A percentile compares a stretch with the other conserved stretches of the same genome.
Evolutionary conservation across 345 rosid species (phyloP).

Genomic region (Aquilaria yunnanensis): DNA sequence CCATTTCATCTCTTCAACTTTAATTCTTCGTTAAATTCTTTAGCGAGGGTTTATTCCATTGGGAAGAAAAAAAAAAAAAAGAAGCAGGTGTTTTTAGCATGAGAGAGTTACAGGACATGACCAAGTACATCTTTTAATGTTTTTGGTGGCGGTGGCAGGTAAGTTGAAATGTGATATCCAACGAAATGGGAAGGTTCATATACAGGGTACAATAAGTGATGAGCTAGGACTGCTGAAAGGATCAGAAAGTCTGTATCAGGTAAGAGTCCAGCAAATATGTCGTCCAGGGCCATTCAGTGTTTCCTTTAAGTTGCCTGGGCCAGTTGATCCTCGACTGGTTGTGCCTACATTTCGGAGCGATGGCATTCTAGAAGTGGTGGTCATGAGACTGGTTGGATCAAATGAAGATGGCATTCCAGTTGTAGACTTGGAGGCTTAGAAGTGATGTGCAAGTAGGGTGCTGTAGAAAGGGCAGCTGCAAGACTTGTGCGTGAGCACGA

Average conservation of each 20-base stretch:
- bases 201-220: constrained; percentile 42
- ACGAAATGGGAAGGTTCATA: constrained; percentile 48
- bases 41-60: too few species aligned
- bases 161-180: constrained; percentile 45
- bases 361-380: constrained; percentile 66
- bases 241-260: constrained; percentile 23
- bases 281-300: constrained; percentile 59
- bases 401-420: too few species aligned
- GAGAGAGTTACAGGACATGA: too few species aligned
- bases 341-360: constrained; percentile 35
- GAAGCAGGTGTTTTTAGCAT: too few species aligned
- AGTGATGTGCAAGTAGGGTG: too few species aligned
- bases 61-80: too few species aligned
- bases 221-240: constrained; percentile 23
- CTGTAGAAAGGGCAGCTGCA: too few species aligned
- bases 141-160: constrained; percentile 40
- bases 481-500: too few species aligned
- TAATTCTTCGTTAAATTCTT: background rate
- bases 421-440: too few species aligned
- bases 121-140: background rate
- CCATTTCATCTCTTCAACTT: background rate
- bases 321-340: constrained; percentile 62
- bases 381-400: constrained; percentile 24
- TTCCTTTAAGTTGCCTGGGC: constrained; percentile 65
- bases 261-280: constrained; percentile 41